Evolutionary conservation across 83 land plant species (phyloP).

Genomic region (Picea abies): DNA sequence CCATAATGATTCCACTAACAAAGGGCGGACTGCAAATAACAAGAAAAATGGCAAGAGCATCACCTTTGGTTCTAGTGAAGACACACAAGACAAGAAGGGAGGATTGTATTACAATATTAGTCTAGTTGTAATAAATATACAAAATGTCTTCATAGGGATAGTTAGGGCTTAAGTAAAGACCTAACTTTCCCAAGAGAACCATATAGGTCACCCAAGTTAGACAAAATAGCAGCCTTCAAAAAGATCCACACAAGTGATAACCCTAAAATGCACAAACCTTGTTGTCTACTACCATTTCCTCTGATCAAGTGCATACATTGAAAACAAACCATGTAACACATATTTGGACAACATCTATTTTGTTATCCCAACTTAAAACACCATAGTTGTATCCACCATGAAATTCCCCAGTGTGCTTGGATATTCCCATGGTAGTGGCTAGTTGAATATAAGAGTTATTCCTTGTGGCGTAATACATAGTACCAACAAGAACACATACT

Average conservation of each 20-base stretch:
- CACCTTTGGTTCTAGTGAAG: no score
- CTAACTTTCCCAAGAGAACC: slow-evolving; percentile 60
- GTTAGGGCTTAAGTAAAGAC: no score
- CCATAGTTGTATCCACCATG: slow-evolving; percentile 88
- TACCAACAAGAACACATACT: no score
- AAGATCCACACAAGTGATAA: not conserved
- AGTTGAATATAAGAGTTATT: slow-evolving; percentile 77
- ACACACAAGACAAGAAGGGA: no score
- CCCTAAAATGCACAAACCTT: not conserved
- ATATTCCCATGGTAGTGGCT: slow-evolving; percentile 67
- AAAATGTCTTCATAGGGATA: no score
- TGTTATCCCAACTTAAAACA: slow-evolving; percentile 95
- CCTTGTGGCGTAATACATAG: slow-evolving; percentile 89
- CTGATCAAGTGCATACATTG: not conserved
- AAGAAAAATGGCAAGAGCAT: no score
- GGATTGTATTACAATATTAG: no score
- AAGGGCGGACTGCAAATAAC: no score
- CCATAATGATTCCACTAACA: no score
- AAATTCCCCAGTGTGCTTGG: slow-evolving; percentile 84
- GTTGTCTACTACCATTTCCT: not conserved
- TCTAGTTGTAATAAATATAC: no score
- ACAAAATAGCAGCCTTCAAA: not conserved
- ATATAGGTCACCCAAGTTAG: slow-evolving; percentile 7
- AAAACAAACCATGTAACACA: not conserved
- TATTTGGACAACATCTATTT: slow-evolving; percentile 43